A percentile compares a stretch with the other conserved stretches of the same genome.
phyloP scores from a whole-genome alignment of 495 filamentous ascomycete species.

The Penicillium chermesinum region DNA sequence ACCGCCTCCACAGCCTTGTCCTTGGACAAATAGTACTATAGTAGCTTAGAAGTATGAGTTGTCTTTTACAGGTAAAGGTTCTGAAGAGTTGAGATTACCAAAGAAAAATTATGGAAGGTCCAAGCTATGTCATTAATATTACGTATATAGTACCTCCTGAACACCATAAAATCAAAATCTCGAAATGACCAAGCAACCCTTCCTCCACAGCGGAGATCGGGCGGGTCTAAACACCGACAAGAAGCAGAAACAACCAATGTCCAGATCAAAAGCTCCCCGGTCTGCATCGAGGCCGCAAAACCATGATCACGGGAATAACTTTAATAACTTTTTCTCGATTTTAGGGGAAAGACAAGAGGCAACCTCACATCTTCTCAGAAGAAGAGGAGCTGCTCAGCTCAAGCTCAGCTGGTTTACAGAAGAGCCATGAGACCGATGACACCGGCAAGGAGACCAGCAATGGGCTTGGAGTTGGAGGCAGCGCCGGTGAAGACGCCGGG shows the following conservation, averaged over 20 bases:
- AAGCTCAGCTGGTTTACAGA: slow-evolving; percentile 27
- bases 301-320: slow-evolving; percentile 1
- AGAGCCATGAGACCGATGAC: slow-evolving; percentile 38
- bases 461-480: slow-evolving; percentile 32
- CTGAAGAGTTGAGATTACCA: not conserved
- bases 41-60: too few species aligned
- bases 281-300: slow-evolving; percentile 21
- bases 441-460: slow-evolving; percentile 34
- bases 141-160: slow-evolving; percentile 10
- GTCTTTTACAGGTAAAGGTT: too few species aligned
- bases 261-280: slow-evolving; percentile 3
- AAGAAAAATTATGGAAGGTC: not conserved
- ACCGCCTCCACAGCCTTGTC: too few species aligned
- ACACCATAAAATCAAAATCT: slow-evolving; percentile 20
- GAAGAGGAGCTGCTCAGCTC: not conserved
- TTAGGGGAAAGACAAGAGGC: not conserved
- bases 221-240: slow-evolving; percentile 14
- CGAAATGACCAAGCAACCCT: slow-evolving; percentile 27
- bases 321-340: not conserved
- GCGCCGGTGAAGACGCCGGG: slow-evolving; percentile 28
- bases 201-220: slow-evolving; percentile 6
- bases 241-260: slow-evolving; percentile 3
- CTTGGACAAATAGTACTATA: too few species aligned
- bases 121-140: slow-evolving; percentile 26
- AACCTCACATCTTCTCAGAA: not conserved